Conservation (phyloP, 768 basidiomycete genomes). For the Atractiella rhizophila region DNA sequence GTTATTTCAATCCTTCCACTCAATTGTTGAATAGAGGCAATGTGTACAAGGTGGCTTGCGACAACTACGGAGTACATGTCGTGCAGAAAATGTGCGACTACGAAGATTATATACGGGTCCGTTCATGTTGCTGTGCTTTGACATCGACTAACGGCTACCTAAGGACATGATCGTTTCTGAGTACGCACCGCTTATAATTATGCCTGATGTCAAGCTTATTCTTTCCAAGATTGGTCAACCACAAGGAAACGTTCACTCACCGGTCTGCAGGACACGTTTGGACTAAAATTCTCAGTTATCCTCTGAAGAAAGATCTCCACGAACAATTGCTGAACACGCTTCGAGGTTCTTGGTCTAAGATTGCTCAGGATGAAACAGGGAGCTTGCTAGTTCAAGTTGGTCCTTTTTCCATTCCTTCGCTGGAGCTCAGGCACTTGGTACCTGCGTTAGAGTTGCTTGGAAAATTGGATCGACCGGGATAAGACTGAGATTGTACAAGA, state of each 20-base stretch:
- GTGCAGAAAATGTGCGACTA: conserved; percentile 4
- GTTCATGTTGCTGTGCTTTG: background rate
- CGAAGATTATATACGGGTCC: conserved; percentile 1
- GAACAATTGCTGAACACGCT: too few species aligned
- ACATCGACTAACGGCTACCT: too few species aligned
- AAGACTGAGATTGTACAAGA: conserved; percentile 2
- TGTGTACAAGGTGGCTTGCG: background rate
- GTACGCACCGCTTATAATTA: background rate
- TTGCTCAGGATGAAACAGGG: conserved; percentile 8
- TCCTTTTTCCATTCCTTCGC: too few species aligned
- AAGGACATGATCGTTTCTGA: background rate
- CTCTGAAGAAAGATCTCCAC: background rate
- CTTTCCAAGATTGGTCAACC: background rate
- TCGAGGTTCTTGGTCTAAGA: conserved; percentile 3
- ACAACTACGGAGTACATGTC: conserved; percentile 5
- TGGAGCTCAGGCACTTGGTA: too few species aligned
- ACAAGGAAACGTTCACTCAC: background rate
- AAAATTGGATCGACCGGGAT: conserved; percentile 2
- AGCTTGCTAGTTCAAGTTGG: conserved; percentile 4
- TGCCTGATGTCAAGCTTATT: background rate
- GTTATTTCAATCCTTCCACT: background rate
- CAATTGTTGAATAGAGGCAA: background rate
- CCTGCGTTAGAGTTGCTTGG: too few species aligned
- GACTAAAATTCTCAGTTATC: conserved; percentile 3
- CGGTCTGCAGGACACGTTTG: conserved; percentile 6